Percentiles rank a stretch among this genome's conserved stretches.
Conservation (phyloP, 768 basidiomycete species). For the Lentinula sp. region DNA sequence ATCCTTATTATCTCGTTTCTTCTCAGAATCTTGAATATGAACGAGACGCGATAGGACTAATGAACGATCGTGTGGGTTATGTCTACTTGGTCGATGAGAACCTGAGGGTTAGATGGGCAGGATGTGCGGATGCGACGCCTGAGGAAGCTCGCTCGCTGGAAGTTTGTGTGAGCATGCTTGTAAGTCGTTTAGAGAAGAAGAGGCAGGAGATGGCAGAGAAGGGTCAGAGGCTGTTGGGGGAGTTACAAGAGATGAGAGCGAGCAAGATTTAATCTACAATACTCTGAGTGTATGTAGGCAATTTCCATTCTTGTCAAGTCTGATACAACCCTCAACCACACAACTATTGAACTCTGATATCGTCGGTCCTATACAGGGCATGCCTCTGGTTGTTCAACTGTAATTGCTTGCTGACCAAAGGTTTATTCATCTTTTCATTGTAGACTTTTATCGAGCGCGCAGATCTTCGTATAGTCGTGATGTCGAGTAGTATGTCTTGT, state of each 20-base stretch:
- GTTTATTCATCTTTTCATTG: too few relatives aligned
- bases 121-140: conserved; percentile 73
- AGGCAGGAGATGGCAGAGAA: not conserved
- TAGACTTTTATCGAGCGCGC: too few relatives aligned
- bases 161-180: conserved; percentile 61
- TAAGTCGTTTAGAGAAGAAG: conserved; percentile 46
- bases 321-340: too few relatives aligned
- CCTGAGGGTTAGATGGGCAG: conserved; percentile 86
- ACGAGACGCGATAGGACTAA: conserved; percentile 80
- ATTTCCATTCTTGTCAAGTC: too few relatives aligned
- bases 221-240: not conserved
- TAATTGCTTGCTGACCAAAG: too few relatives aligned
- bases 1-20: conserved; percentile 72
- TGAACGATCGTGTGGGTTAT: conserved; percentile 88
- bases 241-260: not conserved
- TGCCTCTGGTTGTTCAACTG: too few relatives aligned
- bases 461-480: too few relatives aligned
- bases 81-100: conserved; percentile 87
- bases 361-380: too few relatives aligned
- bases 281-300: too few relatives aligned
- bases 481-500: too few relatives aligned
- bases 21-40: conserved; percentile 82
- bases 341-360: too few relatives aligned
- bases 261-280: too few relatives aligned
- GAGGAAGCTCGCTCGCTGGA: conserved; percentile 69